Percentiles rank a stretch among this genome's conserved stretches.
These are phyloP conservation scores for Simplicillium sp. DNA, from an alignment of 2,329 filamentous ascomycete genomes.

Conservation along the genomic window DNA sequence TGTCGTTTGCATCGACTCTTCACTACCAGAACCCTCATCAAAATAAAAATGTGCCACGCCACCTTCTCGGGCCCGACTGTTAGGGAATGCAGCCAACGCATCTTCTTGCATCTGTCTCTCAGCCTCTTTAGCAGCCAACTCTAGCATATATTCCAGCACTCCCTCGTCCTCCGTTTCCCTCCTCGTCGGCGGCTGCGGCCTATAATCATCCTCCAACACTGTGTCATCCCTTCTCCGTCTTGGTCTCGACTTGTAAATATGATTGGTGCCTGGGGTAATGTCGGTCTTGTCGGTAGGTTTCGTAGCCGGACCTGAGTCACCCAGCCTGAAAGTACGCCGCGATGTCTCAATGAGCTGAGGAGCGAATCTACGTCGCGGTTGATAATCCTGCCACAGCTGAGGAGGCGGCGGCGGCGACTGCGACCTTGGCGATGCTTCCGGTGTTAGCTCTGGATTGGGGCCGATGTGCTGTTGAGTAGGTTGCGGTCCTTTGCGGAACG, in stretches of 20 bases:
- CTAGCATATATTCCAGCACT: constrained; percentile 67
- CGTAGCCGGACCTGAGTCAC: constrained; percentile 53
- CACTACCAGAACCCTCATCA: constrained; percentile 52
- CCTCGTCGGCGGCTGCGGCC: constrained; percentile 32
- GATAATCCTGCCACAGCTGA: constrained; percentile 30
- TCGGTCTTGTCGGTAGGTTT: constrained; percentile 63
- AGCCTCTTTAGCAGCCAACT: constrained; percentile 69
- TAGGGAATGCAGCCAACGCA: constrained; percentile 67
- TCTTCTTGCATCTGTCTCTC: constrained; percentile 72
- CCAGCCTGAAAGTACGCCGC: constrained; percentile 57
- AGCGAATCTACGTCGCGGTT: constrained; percentile 48
- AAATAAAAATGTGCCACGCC: constrained; percentile 64
- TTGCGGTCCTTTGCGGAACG: constrained; percentile 32
- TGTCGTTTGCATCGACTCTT: constrained; percentile 31
- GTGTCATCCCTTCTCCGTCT: constrained; percentile 25
- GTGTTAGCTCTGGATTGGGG: constrained; percentile 48
- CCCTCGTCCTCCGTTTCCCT: constrained; percentile 66
- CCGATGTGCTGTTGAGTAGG: constrained; percentile 19
- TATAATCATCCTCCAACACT: constrained; percentile 16
- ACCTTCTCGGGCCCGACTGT: constrained; percentile 59
- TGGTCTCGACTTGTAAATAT: constrained; percentile 41
- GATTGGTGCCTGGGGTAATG: constrained; percentile 54
- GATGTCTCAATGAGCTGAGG: constrained; percentile 78
- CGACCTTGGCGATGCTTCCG: constrained; percentile 41
- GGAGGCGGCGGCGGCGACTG: constrained; percentile 30